phyloP scores from a whole-genome alignment of 2,329 filamentous ascomycete species.

The Sporothrix brasiliensis region DNA sequence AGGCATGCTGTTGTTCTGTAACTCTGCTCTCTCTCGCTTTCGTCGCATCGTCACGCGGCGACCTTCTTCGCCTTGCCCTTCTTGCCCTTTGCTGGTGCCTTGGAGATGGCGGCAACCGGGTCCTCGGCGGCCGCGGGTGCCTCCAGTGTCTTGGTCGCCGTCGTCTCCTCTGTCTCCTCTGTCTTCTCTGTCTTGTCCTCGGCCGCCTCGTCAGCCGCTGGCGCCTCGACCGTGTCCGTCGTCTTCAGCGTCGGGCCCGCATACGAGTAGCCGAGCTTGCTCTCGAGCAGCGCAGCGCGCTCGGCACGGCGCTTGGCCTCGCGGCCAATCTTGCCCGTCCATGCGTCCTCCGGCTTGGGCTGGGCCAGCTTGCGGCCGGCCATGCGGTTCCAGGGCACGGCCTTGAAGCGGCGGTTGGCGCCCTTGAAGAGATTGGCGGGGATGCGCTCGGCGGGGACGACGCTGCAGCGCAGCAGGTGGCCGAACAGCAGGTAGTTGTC shows the following conservation, averaged over 20 bases:
- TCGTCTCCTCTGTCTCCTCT: background rate
- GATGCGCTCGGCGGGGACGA: conserved; percentile 72
- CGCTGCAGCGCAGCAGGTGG: conserved; percentile 79
- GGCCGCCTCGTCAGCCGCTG: conserved; percentile 33
- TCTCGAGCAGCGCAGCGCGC: conserved; percentile 75
- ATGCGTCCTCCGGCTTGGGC: conserved; percentile 72
- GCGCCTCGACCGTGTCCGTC: conserved; percentile 47
- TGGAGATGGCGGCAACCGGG: conserved; percentile 37
- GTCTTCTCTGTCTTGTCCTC: background rate
- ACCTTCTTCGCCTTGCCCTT: conserved; percentile 42
- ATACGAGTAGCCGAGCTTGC: conserved; percentile 76
- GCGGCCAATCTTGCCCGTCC: conserved; percentile 72
- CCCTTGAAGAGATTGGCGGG: conserved; percentile 86
- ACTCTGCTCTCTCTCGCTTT: background rate
- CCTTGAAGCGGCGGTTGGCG: conserved; percentile 85
- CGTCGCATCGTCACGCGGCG: conserved; percentile 34
- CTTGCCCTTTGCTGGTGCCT: conserved; percentile 42
- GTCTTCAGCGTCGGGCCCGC: conserved; percentile 71
- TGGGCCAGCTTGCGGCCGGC: conserved; percentile 74
- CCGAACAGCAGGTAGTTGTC: conserved; percentile 95
- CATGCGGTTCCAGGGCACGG: conserved; percentile 82
- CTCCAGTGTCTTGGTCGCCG: conserved; percentile 6
- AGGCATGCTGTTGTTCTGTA: conserved; percentile 18
- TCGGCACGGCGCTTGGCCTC: conserved; percentile 71
- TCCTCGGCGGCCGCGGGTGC: conserved; percentile 12